Evolutionary conservation across 1,284 basidiomycete genomes (phyloP), one percentile per base, ranked within the genome.

Genomic region (Ganoderma lingzhi): DNA sequence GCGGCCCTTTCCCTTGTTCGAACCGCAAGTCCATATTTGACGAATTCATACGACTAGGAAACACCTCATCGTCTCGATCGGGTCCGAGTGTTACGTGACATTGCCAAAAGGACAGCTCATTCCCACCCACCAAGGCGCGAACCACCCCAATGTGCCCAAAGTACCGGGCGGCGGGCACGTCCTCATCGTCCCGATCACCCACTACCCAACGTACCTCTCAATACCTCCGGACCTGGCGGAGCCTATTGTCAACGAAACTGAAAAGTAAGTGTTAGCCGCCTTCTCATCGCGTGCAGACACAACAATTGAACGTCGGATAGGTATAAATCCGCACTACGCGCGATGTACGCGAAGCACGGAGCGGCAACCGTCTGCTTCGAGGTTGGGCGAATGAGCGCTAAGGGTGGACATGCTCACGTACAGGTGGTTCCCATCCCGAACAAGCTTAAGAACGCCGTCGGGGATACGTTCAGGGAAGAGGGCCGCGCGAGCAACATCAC

Each of bases 81-180:
- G 96, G 19, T 82, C 86, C 2, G 97, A 99, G 80, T 95, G 94
- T 75, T 99, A 99, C 82, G 83, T 98, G 59, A 97, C 97, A 0
- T 82, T 98, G 35, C 94, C 96, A 0, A 98, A 97, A 80, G 96
- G 96, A 1, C 96, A 97, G 79, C 90, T 98, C 41, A 88, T 95
- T 53, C 93, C 94, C 14, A 96, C 96, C 0, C 88, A 88, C 72
- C 86, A 86, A 41, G 82, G 82, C 6, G 80, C 82, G 35, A 83
- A 85, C 48, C 79, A 82, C 70, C 62, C 80, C 77, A 76, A 77
- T 53, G 78, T 71, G n/a, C 71, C 83, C 70, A 78, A 83, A 59
- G 91, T 98, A 17, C 96, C 96, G 0, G 96, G 96, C 23, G 97
- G 96, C 28, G 96, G 97, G 0, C 97, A 99, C 79, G 92, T 97